phyloP scores from a whole-genome alignment of 1,284 basidiomycete genomes.

The Moniliophthora roreri region DNA sequence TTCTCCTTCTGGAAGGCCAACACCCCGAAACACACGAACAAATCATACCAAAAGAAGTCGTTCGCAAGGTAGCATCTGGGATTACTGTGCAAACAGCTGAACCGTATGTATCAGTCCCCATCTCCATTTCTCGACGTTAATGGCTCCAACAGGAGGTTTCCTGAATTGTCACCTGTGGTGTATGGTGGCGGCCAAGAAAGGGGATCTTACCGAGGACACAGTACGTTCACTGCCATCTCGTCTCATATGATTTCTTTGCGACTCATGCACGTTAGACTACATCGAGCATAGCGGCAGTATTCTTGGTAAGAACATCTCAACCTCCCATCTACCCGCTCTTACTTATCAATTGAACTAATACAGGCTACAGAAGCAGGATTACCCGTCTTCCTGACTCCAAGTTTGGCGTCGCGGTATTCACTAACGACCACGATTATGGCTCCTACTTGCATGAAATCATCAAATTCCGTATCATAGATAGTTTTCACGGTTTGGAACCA shows the following conservation, averaged over 20 bases:
- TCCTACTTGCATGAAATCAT: constrained; percentile 15
- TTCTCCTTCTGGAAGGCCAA: background rate
- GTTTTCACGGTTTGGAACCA: constrained; percentile 17
- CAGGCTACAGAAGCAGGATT: constrained; percentile 22
- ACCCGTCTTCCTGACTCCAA: constrained; percentile 23
- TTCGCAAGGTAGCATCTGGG: constrained; percentile 13
- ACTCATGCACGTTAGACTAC: too few relatives aligned
- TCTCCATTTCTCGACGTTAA: background rate
- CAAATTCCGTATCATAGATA: constrained; percentile 24
- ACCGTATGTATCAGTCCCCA: constrained; percentile 8
- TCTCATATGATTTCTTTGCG: too few relatives aligned
- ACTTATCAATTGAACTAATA: background rate
- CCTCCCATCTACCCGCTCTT: background rate
- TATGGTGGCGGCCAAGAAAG: constrained; percentile 15
- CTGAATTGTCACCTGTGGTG: constrained; percentile 14
- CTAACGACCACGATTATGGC: constrained; percentile 23
- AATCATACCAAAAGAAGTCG: too few relatives aligned
- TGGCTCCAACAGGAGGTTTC: constrained; percentile 6
- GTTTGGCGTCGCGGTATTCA: constrained; percentile 25
- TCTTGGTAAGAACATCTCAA: too few relatives aligned
- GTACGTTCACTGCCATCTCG: too few relatives aligned
- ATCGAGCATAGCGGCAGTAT: too few relatives aligned
- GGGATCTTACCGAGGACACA: constrained; percentile 16
- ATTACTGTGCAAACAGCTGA: constrained; percentile 13
- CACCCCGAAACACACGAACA: too few relatives aligned